Percentiles rank a stretch among this genome's conserved stretches.
These are phyloP conservation scores for Plectosphaerella cucumerina DNA, from an alignment of 2,329 filamentous ascomycete species.

Conservation along the genomic window DNA sequence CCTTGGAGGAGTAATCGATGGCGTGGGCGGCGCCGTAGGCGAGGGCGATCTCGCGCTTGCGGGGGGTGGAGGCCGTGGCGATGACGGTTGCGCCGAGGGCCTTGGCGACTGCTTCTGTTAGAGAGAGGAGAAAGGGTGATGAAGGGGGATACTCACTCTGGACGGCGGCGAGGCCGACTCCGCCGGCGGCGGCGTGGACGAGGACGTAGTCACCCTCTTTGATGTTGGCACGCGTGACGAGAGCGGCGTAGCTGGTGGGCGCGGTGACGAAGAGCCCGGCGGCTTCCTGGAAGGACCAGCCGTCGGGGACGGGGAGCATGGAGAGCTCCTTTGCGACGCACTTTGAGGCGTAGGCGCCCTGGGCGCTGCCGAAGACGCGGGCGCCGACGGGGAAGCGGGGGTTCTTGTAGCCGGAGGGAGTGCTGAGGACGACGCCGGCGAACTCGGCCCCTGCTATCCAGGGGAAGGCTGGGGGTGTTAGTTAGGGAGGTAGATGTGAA, in stretches of 20 bases:
- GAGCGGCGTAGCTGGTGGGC: slow-evolving; percentile 80
- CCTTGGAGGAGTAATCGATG: slow-evolving; percentile 67
- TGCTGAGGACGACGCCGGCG: slow-evolving; percentile 68
- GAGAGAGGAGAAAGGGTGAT: background rate
- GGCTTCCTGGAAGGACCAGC: slow-evolving; percentile 81
- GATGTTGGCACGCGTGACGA: slow-evolving; percentile 74
- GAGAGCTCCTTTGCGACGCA: slow-evolving; percentile 62
- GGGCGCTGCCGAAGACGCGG: slow-evolving; percentile 79
- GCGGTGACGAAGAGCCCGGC: slow-evolving; percentile 90
- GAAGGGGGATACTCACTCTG: slow-evolving; percentile 46
- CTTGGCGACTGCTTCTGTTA: slow-evolving; percentile 61
- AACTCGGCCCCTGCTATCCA: slow-evolving; percentile 89
- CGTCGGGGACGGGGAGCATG: slow-evolving; percentile 70
- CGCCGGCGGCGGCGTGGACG: slow-evolving; percentile 87
- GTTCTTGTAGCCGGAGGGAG: slow-evolving; percentile 46
- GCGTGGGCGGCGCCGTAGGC: slow-evolving; percentile 81
- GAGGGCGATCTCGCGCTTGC: slow-evolving; percentile 76
- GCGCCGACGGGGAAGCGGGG: slow-evolving; percentile 72
- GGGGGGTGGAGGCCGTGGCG: slow-evolving; percentile 77
- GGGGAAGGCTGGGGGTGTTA: slow-evolving; percentile 55
- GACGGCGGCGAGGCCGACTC: slow-evolving; percentile 86
- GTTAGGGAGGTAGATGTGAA: background rate
- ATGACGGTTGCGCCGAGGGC: slow-evolving; percentile 89
- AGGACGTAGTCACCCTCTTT: slow-evolving; percentile 82
- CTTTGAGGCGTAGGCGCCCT: slow-evolving; percentile 82